Conservation (phyloP, 2,329 filamentous ascomycete genomes). For the Bretziella fagacearum region DNA sequence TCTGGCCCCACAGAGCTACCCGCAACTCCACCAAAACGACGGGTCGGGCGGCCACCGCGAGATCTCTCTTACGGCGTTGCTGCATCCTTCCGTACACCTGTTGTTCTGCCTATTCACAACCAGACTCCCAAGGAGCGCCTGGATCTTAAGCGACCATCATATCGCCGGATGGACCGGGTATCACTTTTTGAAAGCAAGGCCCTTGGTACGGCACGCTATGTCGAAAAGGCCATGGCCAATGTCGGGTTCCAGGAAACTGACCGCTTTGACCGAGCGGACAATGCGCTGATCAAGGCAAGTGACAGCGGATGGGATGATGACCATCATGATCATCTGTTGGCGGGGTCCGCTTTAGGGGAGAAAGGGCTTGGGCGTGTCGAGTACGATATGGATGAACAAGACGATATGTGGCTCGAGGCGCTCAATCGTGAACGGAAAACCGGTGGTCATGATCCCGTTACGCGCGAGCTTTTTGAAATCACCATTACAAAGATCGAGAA, state of each 20-base stretch:
- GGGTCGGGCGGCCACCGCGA: slow-evolving; percentile 30
- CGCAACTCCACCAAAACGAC: slow-evolving; percentile 27
- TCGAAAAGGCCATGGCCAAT: slow-evolving; percentile 90
- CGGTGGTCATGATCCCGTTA: slow-evolving; percentile 64
- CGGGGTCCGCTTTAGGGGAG: slow-evolving; percentile 19
- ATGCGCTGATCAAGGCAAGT: slow-evolving; percentile 48
- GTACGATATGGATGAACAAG: slow-evolving; percentile 99
- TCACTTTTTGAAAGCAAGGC: slow-evolving; percentile 69
- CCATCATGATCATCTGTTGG: slow-evolving; percentile 9
- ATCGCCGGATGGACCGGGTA: slow-evolving; percentile 63
- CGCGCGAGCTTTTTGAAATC: slow-evolving; percentile 88
- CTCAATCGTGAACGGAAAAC: slow-evolving; percentile 63
- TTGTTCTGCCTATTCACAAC: slow-evolving; percentile 58
- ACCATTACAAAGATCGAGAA: slow-evolving; percentile 98
- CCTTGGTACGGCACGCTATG: slow-evolving; percentile 73
- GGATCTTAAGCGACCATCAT: slow-evolving; percentile 59
- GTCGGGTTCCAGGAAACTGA: slow-evolving; percentile 94
- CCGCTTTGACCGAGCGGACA: slow-evolving; percentile 62
- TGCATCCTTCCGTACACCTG: slow-evolving; percentile 37
- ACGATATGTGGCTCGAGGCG: slow-evolving; percentile 84
- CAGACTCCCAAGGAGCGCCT: slow-evolving; percentile 67
- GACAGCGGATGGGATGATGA: slow-evolving; percentile 45
- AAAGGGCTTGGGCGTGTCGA: slow-evolving; percentile 63
- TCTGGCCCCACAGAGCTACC: slow-evolving; percentile 4
- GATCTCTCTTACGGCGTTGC: slow-evolving; percentile 30